A percentile compares a stretch with the other conserved stretches of the same genome.
These are phyloP conservation scores for Cutaneotrichosporon mucoides DNA, from an alignment of 1,284 basidiomycete genomes.

Conservation along the genomic window DNA sequence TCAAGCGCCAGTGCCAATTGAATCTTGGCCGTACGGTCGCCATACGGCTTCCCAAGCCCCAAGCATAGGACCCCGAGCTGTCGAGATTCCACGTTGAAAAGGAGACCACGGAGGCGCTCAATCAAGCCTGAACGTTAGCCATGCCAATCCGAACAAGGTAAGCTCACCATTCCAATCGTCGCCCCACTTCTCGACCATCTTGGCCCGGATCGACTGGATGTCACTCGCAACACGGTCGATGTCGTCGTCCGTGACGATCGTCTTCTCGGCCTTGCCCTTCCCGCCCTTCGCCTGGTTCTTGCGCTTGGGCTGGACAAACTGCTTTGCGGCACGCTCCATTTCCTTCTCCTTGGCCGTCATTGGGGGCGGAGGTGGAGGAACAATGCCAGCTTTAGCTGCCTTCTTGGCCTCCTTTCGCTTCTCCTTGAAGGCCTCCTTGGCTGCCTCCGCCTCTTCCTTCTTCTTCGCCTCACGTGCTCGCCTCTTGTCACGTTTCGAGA, in stretches of 20 bases:
- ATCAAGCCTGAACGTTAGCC: conserved; percentile 9
- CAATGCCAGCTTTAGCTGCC: conserved; percentile 9
- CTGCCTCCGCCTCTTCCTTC: conserved; percentile 53
- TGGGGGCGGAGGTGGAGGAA: neutral
- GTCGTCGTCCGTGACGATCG: conserved; percentile 11
- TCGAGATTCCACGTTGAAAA: neutral
- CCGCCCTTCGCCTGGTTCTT: conserved; percentile 8
- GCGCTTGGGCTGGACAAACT: conserved; percentile 18
- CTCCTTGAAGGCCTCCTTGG: conserved; percentile 28
- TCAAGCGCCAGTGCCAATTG: conserved; percentile 37
- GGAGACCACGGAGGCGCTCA: neutral
- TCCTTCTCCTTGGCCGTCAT: conserved; percentile 9
- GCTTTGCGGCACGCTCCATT: neutral
- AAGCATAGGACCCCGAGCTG: conserved; percentile 32
- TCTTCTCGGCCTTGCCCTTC: conserved; percentile 15
- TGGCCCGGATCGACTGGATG: conserved; percentile 31
- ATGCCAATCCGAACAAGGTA: neutral
- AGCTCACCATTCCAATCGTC: conserved; percentile 31
- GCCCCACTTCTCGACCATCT: conserved; percentile 41
- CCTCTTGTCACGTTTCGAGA: conserved; percentile 77
- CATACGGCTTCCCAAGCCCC: conserved; percentile 36
- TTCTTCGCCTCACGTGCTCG: conserved; percentile 73
- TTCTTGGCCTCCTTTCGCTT: conserved; percentile 31
- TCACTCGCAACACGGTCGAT: conserved; percentile 20
- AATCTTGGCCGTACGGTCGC: conserved; percentile 43